Percentiles rank a stretch among this genome's conserved stretches.
Conservation (phyloP, 192 early-diverging fungal genomes). For the Podila minutissima region DNA sequence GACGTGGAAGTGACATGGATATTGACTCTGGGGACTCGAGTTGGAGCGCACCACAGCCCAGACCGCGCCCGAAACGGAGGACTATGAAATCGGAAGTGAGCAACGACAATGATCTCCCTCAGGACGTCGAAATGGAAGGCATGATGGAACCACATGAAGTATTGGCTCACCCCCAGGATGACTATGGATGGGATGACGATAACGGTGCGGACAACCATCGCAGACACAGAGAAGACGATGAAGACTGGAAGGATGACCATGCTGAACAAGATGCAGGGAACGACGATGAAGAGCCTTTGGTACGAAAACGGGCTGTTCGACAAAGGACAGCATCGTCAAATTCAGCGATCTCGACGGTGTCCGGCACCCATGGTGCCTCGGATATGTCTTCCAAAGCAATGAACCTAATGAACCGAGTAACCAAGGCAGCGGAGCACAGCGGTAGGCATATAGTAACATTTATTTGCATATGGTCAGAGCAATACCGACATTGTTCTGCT, state of each 20-base stretch:
- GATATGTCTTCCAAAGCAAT: not conserved
- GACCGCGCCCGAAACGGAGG: not conserved
- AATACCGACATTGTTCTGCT: not conserved
- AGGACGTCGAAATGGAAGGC: not conserved
- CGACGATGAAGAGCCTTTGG: slow-evolving; percentile 9
- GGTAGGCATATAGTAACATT: not conserved
- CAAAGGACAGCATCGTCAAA: not conserved
- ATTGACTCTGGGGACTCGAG: not conserved
- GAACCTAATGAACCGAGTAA: slow-evolving; percentile 23
- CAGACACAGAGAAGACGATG: not conserved
- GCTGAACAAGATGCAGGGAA: not conserved
- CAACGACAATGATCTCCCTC: not conserved
- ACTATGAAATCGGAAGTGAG: not conserved
- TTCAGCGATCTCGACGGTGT: not conserved
- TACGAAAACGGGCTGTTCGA: not conserved
- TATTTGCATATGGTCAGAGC: too few relatives aligned
- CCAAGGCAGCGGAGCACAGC: slow-evolving; percentile 16
- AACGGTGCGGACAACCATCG: not conserved
- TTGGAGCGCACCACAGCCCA: not conserved
- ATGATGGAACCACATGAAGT: not conserved
- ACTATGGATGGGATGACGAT: slow-evolving; percentile 37
- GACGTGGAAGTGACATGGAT: not conserved
- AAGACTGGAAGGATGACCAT: not conserved
- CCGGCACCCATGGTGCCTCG: not conserved
- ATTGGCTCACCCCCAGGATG: slow-evolving; percentile 33